Conservation (phyloP, 1,284 basidiomycete species). For the Ustilago sp. region DNA sequence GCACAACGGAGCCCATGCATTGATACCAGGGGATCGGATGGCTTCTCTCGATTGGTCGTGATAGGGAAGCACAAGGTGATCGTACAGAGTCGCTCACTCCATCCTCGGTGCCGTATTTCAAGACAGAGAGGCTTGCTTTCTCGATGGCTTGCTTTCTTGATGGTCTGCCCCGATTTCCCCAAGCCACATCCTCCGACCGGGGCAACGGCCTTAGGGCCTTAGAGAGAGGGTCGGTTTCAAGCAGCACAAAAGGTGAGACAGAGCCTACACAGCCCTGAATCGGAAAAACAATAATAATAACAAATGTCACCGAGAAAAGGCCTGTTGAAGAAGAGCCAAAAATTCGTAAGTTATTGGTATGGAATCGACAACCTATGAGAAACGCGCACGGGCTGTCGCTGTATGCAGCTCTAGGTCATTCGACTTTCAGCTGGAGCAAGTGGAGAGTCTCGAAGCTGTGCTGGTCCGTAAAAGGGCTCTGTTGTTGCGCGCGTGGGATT, state of each 20-base stretch:
- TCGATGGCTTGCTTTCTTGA: neutral
- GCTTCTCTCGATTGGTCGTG: neutral
- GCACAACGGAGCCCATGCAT: too few relatives aligned
- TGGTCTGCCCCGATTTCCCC: neutral
- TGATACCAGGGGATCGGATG: neutral
- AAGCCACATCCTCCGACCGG: neutral
- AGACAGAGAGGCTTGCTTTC: neutral
- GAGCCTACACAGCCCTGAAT: too few relatives aligned
- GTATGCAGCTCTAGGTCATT: neutral
- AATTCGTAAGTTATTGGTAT: too few relatives aligned
- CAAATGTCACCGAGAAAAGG: too few relatives aligned
- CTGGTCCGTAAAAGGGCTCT: neutral
- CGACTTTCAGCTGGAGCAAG: neutral
- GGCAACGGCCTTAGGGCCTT: neutral
- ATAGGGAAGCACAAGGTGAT: conserved; percentile 1
- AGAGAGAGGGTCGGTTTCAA: neutral
- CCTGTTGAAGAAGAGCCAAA: too few relatives aligned
- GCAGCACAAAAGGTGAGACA: neutral
- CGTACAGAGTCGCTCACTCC: conserved; percentile 13
- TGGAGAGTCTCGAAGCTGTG: too few relatives aligned
- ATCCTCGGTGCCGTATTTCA: conserved; percentile 10
- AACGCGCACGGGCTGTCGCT: neutral
- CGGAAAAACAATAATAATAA: too few relatives aligned
- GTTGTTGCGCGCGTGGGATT: neutral
- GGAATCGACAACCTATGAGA: too few relatives aligned